Evolutionary conservation across 2,329 filamentous ascomycete species (phyloP).

Genomic region (Helotiales sp.): DNA sequence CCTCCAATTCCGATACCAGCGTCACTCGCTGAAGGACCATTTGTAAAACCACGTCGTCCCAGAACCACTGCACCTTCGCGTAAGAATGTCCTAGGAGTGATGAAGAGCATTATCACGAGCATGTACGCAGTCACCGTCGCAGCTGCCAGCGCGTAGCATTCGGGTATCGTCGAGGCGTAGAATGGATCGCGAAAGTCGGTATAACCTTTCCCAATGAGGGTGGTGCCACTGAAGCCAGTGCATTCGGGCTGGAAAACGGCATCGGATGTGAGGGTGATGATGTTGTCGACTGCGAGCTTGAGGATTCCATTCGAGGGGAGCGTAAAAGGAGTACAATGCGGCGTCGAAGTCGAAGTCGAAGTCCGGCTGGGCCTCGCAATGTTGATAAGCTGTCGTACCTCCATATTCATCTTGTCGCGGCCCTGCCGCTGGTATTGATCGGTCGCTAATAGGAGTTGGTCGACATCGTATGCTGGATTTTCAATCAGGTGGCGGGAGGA

Average conservation of each 20-base stretch:
- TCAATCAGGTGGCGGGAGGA: conserved; percentile 7
- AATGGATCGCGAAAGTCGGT: conserved; percentile 80
- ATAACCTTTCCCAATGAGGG: conserved; percentile 33
- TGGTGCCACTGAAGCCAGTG: conserved; percentile 45
- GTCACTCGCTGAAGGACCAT: conserved; percentile 70
- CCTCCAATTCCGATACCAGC: conserved; percentile 85
- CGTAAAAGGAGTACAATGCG: conserved; percentile 66
- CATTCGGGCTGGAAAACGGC: conserved; percentile 56
- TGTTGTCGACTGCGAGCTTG: conserved; percentile 42
- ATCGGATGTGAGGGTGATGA: conserved; percentile 51
- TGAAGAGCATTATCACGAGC: conserved; percentile 86
- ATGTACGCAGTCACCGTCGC: conserved; percentile 88
- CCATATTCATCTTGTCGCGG: conserved; percentile 38
- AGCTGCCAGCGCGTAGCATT: conserved; percentile 89
- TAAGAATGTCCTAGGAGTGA: conserved; percentile 91
- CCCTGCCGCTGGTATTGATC: conserved; percentile 36
- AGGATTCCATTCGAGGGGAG: conserved; percentile 63
- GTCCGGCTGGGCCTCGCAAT: conserved; percentile 40
- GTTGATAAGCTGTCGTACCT: conserved; percentile 41
- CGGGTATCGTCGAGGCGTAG: conserved; percentile 90
- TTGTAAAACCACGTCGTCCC: conserved; percentile 82
- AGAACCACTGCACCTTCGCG: conserved; percentile 83
- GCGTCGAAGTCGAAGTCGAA: conserved; percentile 43
- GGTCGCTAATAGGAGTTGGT: conserved; percentile 24
- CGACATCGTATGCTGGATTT: conserved; percentile 27